phyloP scores from a whole-genome alignment of 2,329 filamentous ascomycete species.

The Pseudogymnoascus sp. region DNA sequence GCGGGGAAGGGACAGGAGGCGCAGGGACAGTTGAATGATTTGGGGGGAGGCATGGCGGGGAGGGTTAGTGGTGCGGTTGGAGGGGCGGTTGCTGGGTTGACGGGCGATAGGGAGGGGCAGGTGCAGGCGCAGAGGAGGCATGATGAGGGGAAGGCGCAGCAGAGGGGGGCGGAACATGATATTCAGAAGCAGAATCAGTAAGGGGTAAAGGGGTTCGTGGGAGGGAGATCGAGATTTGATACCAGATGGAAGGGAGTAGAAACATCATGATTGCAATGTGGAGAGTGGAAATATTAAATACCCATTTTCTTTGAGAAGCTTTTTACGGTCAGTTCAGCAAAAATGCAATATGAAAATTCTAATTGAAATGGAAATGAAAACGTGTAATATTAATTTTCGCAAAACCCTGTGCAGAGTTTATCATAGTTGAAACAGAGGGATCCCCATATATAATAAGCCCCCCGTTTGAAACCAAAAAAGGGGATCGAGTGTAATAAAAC shows the following conservation, averaged over 20 bases:
- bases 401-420: background rate
- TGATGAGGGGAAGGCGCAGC: slow-evolving; percentile 73
- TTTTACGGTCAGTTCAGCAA: background rate
- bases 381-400: background rate
- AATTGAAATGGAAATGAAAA: background rate
- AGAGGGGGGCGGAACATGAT: slow-evolving; percentile 75
- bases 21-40: slow-evolving; percentile 69
- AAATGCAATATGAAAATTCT: background rate
- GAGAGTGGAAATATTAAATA: background rate
- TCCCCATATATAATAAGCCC: background rate
- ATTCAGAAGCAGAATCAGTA: slow-evolving; percentile 50
- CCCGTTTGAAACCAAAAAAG: background rate
- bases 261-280: background rate
- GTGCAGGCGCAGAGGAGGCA: slow-evolving; percentile 57
- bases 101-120: slow-evolving; percentile 60
- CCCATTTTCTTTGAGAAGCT: background rate
- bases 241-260: background rate
- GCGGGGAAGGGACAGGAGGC: slow-evolving; percentile 76
- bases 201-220: slow-evolving; percentile 32
- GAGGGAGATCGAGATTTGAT: background rate
- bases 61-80: slow-evolving; percentile 66
- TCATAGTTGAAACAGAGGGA: background rate
- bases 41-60: slow-evolving; percentile 56
- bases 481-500: background rate
- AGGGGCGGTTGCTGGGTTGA: slow-evolving; percentile 59